phyloP scores from a whole-genome alignment of 805 yeast species.

The Wickerhamiella vanderwaltii region DNA sequence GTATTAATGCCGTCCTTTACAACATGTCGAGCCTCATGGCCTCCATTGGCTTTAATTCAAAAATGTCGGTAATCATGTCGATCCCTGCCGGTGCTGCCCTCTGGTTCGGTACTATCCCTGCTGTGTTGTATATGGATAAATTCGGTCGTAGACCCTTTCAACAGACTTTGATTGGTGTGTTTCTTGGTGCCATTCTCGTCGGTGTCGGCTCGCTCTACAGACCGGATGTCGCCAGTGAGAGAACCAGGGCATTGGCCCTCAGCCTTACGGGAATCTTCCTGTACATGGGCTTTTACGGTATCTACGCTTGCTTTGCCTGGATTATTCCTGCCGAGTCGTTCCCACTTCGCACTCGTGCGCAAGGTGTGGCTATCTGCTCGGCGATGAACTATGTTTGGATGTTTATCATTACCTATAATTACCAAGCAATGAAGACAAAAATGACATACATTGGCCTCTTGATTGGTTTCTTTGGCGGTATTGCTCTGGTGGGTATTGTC shows the following conservation, averaged over 20 bases:
- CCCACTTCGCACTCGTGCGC: constrained; percentile 45
- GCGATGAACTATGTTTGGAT: constrained; percentile 47
- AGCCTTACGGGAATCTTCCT: constrained; percentile 51
- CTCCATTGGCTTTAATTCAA: constrained; percentile 41
- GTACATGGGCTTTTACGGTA: constrained; percentile 55
- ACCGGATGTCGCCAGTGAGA: constrained; percentile 28
- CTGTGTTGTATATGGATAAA: constrained; percentile 35
- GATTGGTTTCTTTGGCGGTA: constrained; percentile 56
- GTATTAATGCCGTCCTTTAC: constrained; percentile 56
- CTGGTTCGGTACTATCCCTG: constrained; percentile 53
- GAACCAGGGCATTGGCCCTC: constrained; percentile 43
- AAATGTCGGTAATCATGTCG: constrained; percentile 50
- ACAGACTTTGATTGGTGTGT: constrained; percentile 42
- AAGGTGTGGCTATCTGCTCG: constrained; percentile 53
- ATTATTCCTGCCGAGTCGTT: constrained; percentile 56
- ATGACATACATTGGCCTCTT: constrained; percentile 52
- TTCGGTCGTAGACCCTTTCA: constrained; percentile 47
- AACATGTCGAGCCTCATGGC: constrained; percentile 48
- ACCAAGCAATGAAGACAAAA: constrained; percentile 41
- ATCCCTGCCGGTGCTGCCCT: constrained; percentile 57
- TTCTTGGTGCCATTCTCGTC: constrained; percentile 46
- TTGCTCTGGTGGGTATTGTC: constrained; percentile 41
- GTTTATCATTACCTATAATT: constrained; percentile 53
- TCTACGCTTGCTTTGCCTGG: constrained; percentile 57
- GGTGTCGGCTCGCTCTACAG: constrained; percentile 34